phyloP scores from a whole-genome alignment of 2,329 filamentous ascomycete genomes.

The Beauveria sp. region DNA sequence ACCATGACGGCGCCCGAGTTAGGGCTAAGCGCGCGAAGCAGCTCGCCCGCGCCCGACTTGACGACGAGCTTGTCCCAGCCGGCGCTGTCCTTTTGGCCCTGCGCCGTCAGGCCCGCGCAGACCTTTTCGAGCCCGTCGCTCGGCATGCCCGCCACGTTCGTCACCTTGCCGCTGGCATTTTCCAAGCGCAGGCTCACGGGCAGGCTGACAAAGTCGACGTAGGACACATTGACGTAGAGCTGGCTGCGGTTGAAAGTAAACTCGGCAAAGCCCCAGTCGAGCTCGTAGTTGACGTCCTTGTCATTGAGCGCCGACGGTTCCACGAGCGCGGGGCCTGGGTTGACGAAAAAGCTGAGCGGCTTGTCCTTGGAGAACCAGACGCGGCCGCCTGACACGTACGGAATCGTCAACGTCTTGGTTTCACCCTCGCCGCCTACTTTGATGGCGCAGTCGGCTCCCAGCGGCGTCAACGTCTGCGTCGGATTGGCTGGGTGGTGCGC shows the following conservation, averaged over 20 bases:
- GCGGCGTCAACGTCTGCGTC: slow-evolving; percentile 36
- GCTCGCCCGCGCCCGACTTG: slow-evolving; percentile 22
- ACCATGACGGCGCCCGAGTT: slow-evolving; percentile 41
- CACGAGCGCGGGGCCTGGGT: slow-evolving; percentile 64
- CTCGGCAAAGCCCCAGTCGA: slow-evolving; percentile 61
- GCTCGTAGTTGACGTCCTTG: slow-evolving; percentile 52
- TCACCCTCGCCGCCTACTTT: slow-evolving; percentile 53
- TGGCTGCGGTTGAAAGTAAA: slow-evolving; percentile 56
- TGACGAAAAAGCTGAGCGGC: slow-evolving; percentile 60
- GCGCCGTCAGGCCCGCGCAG: slow-evolving; percentile 35
- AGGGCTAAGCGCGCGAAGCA: slow-evolving; percentile 46
- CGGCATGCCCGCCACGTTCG: slow-evolving; percentile 43
- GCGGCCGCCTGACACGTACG: slow-evolving; percentile 61
- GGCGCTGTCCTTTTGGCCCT: slow-evolving; percentile 37
- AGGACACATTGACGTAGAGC: slow-evolving; percentile 62
- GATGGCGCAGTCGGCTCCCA: slow-evolving; percentile 55
- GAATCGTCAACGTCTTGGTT: slow-evolving; percentile 55
- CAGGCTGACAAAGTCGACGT: slow-evolving; percentile 67
- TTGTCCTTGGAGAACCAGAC: slow-evolving; percentile 62
- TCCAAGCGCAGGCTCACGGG: slow-evolving; percentile 52
- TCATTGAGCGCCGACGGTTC: slow-evolving; percentile 66
- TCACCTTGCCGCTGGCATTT: slow-evolving; percentile 35
- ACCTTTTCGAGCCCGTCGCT: slow-evolving; percentile 38
- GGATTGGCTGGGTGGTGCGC: slow-evolving; percentile 59
- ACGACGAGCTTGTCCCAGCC: slow-evolving; percentile 48